Evolutionary conservation across 108 stramenopile genomes (phyloP).

Genomic region (Licmophora abbreviata): DNA sequence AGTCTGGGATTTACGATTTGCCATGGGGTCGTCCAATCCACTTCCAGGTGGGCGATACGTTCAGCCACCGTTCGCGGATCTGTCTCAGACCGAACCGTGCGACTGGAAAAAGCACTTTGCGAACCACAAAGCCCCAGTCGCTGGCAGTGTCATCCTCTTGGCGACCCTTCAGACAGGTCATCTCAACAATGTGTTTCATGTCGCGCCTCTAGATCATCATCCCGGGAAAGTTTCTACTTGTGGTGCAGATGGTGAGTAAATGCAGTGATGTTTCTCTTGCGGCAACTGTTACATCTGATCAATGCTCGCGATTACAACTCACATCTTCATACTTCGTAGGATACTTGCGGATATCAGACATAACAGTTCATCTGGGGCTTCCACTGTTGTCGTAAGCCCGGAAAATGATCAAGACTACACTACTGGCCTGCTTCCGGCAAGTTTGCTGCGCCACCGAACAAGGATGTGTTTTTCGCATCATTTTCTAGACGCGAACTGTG

Average conservation of each 20-base stretch:
- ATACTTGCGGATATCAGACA: conserved; percentile 45
- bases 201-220: conserved; percentile 35
- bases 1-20: conserved; percentile 68
- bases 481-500: conserved; percentile 51
- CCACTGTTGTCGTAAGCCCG: conserved; percentile 43
- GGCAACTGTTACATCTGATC: too few species aligned
- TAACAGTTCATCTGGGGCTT: conserved; percentile 17
- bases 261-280: too few species aligned
- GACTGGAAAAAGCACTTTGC: background rate
- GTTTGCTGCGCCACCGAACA: conserved; percentile 14
- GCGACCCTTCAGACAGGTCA: conserved; percentile 67
- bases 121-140: conserved; percentile 10
- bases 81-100: conserved; percentile 1
- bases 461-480: conserved; percentile 76
- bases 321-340: too few species aligned
- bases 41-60: conserved; percentile 44
- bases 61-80: conserved; percentile 46
- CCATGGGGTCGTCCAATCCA: conserved; percentile 65
- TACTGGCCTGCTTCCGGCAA: conserved; percentile 7
- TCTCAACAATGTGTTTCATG: conserved; percentile 70
- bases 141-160: conserved; percentile 57
- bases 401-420: conserved; percentile 31
- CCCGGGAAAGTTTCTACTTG: conserved; percentile 71
- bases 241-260: conserved; percentile 82
- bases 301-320: too few species aligned